Conservation (phyloP, 2,329 filamentous ascomycete species). For the Colletotrichum phormii region DNA sequence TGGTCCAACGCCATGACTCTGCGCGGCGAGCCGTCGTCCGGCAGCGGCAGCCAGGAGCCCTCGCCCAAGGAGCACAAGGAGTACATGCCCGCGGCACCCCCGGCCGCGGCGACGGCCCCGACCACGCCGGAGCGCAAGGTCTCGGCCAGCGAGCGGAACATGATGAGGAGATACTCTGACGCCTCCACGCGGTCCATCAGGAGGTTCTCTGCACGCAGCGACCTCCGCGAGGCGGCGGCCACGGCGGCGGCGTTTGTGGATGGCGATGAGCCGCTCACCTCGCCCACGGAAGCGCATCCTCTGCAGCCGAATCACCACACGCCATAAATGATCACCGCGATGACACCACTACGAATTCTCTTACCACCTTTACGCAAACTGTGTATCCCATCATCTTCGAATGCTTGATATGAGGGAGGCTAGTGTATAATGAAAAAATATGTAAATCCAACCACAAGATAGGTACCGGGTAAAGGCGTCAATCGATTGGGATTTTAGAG, state of each 20-base stretch:
- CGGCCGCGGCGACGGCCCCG: slow-evolving; percentile 20
- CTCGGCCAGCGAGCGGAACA: slow-evolving; percentile 18
- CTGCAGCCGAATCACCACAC: slow-evolving; percentile 13
- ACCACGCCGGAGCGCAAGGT: slow-evolving; percentile 18
- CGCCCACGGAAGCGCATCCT: slow-evolving; percentile 25
- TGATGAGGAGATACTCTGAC: slow-evolving; percentile 30
- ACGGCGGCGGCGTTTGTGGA: slow-evolving; percentile 32
- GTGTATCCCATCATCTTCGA: not conserved
- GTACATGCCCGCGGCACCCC: not conserved
- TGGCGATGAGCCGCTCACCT: slow-evolving; percentile 7
- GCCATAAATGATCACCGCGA: not conserved
- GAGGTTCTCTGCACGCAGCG: slow-evolving; percentile 32
- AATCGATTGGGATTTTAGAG: not conserved
- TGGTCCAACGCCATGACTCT: slow-evolving; percentile 33
- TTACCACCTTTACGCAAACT: not conserved
- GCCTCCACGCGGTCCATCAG: slow-evolving; percentile 26
- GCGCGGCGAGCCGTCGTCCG: slow-evolving; percentile 8
- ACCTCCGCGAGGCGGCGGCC: slow-evolving; percentile 28
- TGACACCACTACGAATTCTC: not conserved
- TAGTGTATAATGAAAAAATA: not conserved
- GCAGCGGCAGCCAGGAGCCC: slow-evolving; percentile 13
- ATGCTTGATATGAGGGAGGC: not conserved
- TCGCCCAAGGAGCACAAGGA: not conserved
- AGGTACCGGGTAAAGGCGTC: not conserved
- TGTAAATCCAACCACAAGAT: not conserved